Percentiles rank a stretch among this genome's conserved stretches.
Evolutionary conservation across 768 basidiomycete genomes (phyloP).

Genomic region (Pisolithus orientalis): DNA sequence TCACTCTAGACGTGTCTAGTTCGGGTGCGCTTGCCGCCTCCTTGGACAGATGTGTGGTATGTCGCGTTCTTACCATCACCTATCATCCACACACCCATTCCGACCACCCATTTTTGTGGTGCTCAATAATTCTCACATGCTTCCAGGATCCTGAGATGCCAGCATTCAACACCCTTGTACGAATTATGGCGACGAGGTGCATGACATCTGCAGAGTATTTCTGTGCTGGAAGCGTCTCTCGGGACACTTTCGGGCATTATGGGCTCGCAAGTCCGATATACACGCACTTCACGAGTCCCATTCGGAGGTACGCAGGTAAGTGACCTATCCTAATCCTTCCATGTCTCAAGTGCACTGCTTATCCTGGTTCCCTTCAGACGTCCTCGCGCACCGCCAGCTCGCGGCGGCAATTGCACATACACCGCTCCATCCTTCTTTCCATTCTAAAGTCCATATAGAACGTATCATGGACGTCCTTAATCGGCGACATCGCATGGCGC

Average conservation of each 20-base stretch:
- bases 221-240: constrained; percentile 87
- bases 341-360: not conserved
- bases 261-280: constrained; percentile 97
- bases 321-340: not conserved
- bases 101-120: not conserved
- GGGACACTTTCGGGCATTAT: constrained; percentile 94
- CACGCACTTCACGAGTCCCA: constrained; percentile 98
- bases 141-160: constrained; percentile 73
- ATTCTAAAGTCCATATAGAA: constrained; percentile 86
- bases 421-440: constrained; percentile 80
- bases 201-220: constrained; percentile 99
- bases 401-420: constrained; percentile 81
- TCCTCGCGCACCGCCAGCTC: constrained; percentile 91
- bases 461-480: constrained; percentile 83
- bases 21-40: constrained; percentile 87
- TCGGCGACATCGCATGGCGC: constrained; percentile 89
- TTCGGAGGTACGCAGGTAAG: constrained; percentile 88
- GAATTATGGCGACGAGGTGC: constrained; percentile 98
- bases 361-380: constrained; percentile 43
- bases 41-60: constrained; percentile 79
- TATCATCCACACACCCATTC: constrained; percentile 3
- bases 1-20: constrained; percentile 83
- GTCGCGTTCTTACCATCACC: constrained; percentile 18
- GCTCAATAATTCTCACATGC: too few relatives aligned
- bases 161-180: constrained; percentile 93